A percentile compares a stretch with the other conserved stretches of the same genome.
These are phyloP conservation scores for Neopestalotiopsis sp. DNA, from an alignment of 2,329 filamentous ascomycete species.

Conservation along the genomic window DNA sequence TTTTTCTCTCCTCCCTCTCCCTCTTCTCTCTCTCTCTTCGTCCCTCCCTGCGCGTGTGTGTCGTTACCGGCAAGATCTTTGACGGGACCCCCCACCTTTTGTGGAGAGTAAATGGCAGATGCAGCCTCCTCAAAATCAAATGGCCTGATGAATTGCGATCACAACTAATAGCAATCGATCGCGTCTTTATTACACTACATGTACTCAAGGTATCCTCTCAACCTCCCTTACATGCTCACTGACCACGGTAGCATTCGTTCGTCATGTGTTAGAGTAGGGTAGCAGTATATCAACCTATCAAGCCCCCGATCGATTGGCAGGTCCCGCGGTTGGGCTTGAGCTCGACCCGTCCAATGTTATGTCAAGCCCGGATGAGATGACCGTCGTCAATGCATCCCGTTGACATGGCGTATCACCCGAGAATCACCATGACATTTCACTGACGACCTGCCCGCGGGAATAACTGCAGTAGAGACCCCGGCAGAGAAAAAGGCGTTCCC, in stretches of 20 bases:
- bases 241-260: neutral
- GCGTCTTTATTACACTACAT: neutral
- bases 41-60: neutral
- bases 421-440: neutral
- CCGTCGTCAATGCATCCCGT: neutral
- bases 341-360: neutral
- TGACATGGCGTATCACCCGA: neutral
- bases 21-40: neutral
- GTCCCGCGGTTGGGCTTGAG: neutral
- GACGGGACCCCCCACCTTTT: neutral
- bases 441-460: neutral
- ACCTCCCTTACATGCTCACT: neutral
- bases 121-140: neutral
- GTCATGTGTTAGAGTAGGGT: neutral
- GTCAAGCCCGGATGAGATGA: neutral
- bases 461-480: neutral
- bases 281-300: neutral
- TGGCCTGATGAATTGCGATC: neutral
- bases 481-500: neutral
- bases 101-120: neutral
- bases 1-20: neutral
- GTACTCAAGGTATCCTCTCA: neutral
- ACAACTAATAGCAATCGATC: conserved; percentile 1
- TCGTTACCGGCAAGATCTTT: neutral
- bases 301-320: neutral